Evolutionary conservation across 768 basidiomycete species (phyloP).

Genomic region (Phanerodontia chrysosporium): DNA sequence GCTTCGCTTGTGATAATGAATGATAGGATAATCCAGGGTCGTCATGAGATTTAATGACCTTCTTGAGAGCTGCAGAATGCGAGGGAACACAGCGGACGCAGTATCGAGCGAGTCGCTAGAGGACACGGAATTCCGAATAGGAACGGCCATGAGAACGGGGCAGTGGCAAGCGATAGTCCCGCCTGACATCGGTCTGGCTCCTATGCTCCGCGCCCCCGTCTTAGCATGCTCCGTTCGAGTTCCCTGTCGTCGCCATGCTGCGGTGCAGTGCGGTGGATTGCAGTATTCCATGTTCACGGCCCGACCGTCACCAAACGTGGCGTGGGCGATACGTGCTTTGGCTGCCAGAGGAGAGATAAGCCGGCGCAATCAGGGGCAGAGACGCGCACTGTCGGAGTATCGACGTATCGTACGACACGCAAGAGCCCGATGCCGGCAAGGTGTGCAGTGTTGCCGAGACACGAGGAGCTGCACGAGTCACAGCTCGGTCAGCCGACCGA

Average conservation of each 20-base stretch:
- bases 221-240: too few species aligned
- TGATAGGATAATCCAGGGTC: too few species aligned
- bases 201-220: too few species aligned
- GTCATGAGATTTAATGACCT: too few species aligned
- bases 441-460: background rate
- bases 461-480: background rate
- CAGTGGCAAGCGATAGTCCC: background rate
- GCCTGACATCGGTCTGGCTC: too few species aligned
- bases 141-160: background rate
- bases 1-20: too few species aligned
- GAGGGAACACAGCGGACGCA: too few species aligned
- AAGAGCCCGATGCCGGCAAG: background rate
- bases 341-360: background rate
- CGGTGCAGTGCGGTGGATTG: too few species aligned
- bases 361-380: background rate
- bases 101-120: background rate
- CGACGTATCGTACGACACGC: background rate
- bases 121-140: background rate
- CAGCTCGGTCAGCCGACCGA: background rate
- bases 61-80: too few species aligned
- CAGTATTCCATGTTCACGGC: too few species aligned
- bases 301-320: too few species aligned
- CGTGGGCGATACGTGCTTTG: background rate
- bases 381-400: background rate
- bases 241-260: too few species aligned